phyloP scores from a whole-genome alignment of 202 grass and related monocot genomes.

The Hordeum pubiflorum region DNA sequence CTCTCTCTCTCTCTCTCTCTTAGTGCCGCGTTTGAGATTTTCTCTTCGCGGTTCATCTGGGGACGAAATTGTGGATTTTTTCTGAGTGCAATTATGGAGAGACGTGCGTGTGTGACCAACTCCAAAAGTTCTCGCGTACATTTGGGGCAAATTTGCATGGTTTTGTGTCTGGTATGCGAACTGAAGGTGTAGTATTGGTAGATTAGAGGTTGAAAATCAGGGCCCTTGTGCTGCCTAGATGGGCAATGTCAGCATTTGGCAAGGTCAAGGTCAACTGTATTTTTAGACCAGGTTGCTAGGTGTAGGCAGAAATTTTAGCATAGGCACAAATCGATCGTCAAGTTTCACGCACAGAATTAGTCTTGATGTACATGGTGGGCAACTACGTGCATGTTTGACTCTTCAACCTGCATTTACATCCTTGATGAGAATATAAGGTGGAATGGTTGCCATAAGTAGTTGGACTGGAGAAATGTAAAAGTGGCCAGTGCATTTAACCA shows the following conservation, averaged over 20 bases:
- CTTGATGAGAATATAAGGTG: not conserved
- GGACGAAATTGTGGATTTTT: not conserved
- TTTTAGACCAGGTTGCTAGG: not conserved
- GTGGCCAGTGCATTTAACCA: not conserved
- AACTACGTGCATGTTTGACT: not conserved
- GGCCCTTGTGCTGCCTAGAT: not conserved
- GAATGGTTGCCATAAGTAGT: not conserved
- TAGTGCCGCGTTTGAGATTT: not conserved
- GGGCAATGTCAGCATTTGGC: conserved; percentile 4
- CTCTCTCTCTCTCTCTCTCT: not conserved
- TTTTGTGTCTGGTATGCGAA: not conserved
- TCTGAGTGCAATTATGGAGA: not conserved
- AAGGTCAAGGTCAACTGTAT: not conserved
- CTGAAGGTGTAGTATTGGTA: not conserved
- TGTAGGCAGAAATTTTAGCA: not conserved
- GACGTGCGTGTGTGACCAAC: conserved; percentile 1
- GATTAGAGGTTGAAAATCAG: not conserved
- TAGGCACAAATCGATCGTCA: not conserved
- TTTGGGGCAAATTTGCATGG: not conserved
- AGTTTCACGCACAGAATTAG: not conserved
- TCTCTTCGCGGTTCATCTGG: not conserved
- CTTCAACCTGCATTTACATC: not conserved
- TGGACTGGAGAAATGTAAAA: not conserved
- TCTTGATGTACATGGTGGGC: not conserved
- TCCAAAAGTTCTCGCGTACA: not conserved